Percentiles rank a stretch among this genome's conserved stretches.
phyloP scores from a whole-genome alignment of 2,329 filamentous ascomycete genomes.

The Paecilomyces niveus region DNA sequence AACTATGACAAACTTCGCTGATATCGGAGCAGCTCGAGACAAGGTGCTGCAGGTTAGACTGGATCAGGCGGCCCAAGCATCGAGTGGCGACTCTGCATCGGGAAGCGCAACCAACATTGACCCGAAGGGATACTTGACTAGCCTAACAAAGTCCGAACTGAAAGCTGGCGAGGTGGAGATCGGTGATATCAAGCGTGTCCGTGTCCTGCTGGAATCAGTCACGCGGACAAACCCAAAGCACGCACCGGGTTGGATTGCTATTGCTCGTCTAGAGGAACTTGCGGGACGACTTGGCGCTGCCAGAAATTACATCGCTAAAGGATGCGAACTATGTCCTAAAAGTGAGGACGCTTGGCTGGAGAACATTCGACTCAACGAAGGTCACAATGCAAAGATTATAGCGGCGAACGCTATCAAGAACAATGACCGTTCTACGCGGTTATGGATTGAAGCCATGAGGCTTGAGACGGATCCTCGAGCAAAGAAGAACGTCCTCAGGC shows the following conservation, averaged over 20 bases:
- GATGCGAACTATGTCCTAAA: slow-evolving; percentile 85
- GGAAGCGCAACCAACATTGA: slow-evolving; percentile 90
- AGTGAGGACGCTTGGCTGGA: slow-evolving; percentile 95
- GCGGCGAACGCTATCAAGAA: slow-evolving; percentile 88
- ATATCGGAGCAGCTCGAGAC: slow-evolving; percentile 92
- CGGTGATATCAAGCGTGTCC: slow-evolving; percentile 89
- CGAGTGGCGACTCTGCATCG: slow-evolving; percentile 59
- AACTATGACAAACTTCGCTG: slow-evolving; percentile 95
- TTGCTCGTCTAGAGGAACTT: slow-evolving; percentile 83
- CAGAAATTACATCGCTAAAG: slow-evolving; percentile 77
- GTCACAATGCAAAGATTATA: slow-evolving; percentile 90
- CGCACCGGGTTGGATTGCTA: slow-evolving; percentile 91
- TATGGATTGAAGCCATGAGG: slow-evolving; percentile 96
- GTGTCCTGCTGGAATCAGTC: slow-evolving; percentile 88
- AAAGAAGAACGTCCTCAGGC: slow-evolving; percentile 86
- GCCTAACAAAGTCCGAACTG: slow-evolving; percentile 71
- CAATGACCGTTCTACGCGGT: slow-evolving; percentile 76
- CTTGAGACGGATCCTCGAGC: slow-evolving; percentile 74
- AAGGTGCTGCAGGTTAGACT: slow-evolving; percentile 92
- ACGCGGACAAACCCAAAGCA: slow-evolving; percentile 96
- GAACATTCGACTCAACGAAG: slow-evolving; percentile 87
- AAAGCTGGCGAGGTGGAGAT: slow-evolving; percentile 76
- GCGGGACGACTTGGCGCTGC: slow-evolving; percentile 88
- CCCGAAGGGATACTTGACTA: slow-evolving; percentile 92
- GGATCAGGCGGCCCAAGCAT: slow-evolving; percentile 74